Evolutionary conservation across 441 rosid species (phyloP), one percentile per base, ranked within the genome.

Genomic region (Euphorbia corollata): DNA sequence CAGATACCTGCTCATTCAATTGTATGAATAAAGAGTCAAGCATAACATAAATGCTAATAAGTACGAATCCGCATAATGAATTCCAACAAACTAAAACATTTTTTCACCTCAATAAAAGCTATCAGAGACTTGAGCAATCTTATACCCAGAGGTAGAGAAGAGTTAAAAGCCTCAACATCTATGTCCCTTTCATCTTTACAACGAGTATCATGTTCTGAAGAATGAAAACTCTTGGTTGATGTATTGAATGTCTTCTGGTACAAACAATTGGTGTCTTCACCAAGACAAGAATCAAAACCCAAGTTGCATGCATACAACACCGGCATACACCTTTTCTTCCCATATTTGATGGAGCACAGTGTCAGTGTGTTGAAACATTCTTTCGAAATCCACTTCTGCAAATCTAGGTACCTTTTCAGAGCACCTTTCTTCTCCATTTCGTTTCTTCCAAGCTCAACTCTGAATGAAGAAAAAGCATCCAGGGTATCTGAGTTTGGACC

Each of bases 311-410:
- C 80, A 64, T 75, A 80, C 81, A 96, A 78, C 68, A 90, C 75
- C 69, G 68, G 85, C 13, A 41, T 68, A 59, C 83, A 77, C 79
- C 94, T 82, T 76, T 83, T 80, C 78, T 85, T 86, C 68, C 87
- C 94, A 72, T 76, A 73, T 78, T 85, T 84, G 72, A 79, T 78
- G 71, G 96, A 96, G 77, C 77, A 73, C 70, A 81, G 76, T 41
- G 79, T 78, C 1, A 69, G 75, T 72, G 90, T 70, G 69, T 68
- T 84, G 67, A 73, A 77, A 77, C 92, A 81, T 69, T 89, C 97
- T 56, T 76, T 84, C 97, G 93, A 86, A 79, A 85, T 85, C 97
- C 97, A 96, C 71, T 80, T 80, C 81, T 87, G 92, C 71, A 89
- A 86, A 69, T 85, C 94, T 64, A 75, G 87, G 69, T 89, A 86